Conservation (phyloP, 108 stramenopile species). For the Conticribra weissflogii region DNA sequence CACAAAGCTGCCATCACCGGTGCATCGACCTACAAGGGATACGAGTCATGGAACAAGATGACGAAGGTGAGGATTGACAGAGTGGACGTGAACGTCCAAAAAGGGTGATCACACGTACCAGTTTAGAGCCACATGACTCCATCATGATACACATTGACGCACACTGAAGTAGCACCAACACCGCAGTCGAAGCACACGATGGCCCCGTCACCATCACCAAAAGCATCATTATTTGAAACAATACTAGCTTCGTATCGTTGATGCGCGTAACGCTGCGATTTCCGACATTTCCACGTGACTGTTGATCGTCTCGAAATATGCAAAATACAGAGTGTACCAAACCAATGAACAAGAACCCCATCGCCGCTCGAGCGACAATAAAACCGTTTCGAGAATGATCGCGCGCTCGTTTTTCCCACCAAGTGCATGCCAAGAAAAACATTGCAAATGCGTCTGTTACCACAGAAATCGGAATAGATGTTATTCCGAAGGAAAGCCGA, state of each 20-base stretch:
- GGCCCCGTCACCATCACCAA: constrained; percentile 84
- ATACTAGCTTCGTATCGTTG: constrained; percentile 9
- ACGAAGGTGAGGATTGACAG: too few relatives aligned
- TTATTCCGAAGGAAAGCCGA: neutral
- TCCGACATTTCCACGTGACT: neutral
- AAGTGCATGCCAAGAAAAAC: constrained; percentile 54
- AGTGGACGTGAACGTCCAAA: too few relatives aligned
- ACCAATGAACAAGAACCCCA: constrained; percentile 44
- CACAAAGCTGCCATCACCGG: constrained; percentile 67
- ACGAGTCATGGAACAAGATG: too few relatives aligned
- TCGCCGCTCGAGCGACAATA: constrained; percentile 40
- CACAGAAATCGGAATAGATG: constrained; percentile 13
- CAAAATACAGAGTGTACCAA: constrained; percentile 33
- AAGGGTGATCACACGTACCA: constrained; percentile 26
- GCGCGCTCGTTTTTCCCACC: constrained; percentile 72
- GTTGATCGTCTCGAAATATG: constrained; percentile 2
- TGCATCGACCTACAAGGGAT: constrained; percentile 40
- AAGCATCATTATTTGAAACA: constrained; percentile 47
- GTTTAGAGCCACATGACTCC: constrained; percentile 42
- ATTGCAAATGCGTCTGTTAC: constrained; percentile 49
- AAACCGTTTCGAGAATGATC: constrained; percentile 70
- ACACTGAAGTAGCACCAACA: constrained; percentile 59
- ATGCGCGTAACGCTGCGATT: neutral
- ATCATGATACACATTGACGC: constrained; percentile 56
- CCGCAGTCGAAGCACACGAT: constrained; percentile 58